Evolutionary conservation across 2,329 filamentous ascomycete genomes (phyloP), one percentile per base, ranked within the genome.

Genomic region (Mycosphaerella sp.): DNA sequence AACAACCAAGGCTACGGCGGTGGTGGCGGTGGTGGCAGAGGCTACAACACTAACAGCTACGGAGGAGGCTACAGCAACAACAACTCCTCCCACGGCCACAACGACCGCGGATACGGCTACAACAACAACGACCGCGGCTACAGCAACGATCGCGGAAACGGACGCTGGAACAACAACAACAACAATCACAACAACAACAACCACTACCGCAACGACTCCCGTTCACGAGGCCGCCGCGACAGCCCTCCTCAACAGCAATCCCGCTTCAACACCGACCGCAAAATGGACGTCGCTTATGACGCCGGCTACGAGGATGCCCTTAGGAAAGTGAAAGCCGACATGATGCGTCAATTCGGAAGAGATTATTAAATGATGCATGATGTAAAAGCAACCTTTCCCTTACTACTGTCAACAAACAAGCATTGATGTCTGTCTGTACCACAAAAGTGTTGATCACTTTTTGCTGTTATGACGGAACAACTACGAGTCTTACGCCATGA

Each of bases 271-370:
- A 58, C 54, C 17, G 59, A 62, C 44, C 56, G 58, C 36, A 62
- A 62, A 45, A 59, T 62, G 52, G 59, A 62, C 23, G 59, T 62
- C 32, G 59, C 59, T 29, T 62, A 62, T 52, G 59, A 62, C 29
- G 56, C 59, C 3, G 59, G 59, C n/a, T 62, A 60, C 54, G 58
- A 58, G 49, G 59, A 62, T 21, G 59, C 59, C 32, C 59, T 62
- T 58, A 58, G 60, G 56, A 60, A 57, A 48, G 53, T 62, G 48
- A 62, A 62, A 45, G 56, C 52, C 29, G 56, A 58, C 36, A 62
- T 62, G 59, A 62, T 62, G 59, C 46, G 47, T 23, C 56, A 60
- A 12, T 60, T 60, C 31, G 53, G 54, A 11, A 31, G 48, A 21
- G 48, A 34, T 9, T 51, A 45, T 8, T 51, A 51, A 34, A 11